Percentiles rank a stretch among this genome's conserved stretches.
phyloP scores from a whole-genome alignment of 129 eudicot genomes.

The Oenanthe sinensis region DNA sequence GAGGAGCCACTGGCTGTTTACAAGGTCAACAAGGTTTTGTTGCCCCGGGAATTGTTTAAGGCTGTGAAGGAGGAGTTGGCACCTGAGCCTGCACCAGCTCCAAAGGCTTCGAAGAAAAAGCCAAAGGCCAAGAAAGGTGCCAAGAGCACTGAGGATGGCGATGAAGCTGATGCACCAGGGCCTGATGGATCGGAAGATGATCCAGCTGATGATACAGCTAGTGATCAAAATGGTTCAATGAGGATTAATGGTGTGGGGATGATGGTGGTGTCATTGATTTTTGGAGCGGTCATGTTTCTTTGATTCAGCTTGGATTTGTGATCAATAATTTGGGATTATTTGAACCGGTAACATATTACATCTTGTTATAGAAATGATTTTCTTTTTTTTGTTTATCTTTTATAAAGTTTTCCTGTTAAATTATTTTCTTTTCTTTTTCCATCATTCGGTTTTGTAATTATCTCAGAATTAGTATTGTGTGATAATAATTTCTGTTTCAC shows the following conservation, averaged over 20 bases:
- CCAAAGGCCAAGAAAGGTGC: slow-evolving; percentile 30
- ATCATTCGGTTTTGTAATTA: slow-evolving; percentile 18
- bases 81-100: slow-evolving; percentile 39
- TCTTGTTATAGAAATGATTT: slow-evolving; percentile 4
- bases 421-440: slow-evolving; percentile 26
- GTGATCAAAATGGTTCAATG: slow-evolving; percentile 12
- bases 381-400: neutral
- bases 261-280: slow-evolving; percentile 17
- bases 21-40: slow-evolving; percentile 41
- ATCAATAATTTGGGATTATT: neutral
- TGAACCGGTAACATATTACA: slow-evolving; percentile 3
- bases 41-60: slow-evolving; percentile 66
- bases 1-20: slow-evolving; percentile 44
- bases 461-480: neutral
- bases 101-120: slow-evolving; percentile 25
- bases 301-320: slow-evolving; percentile 15
- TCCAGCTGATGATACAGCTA: slow-evolving; percentile 50
- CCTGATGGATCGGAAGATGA: slow-evolving; percentile 40
- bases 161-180: slow-evolving; percentile 52
- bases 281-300: slow-evolving; percentile 31
- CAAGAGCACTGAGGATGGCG: slow-evolving; percentile 1
- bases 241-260: slow-evolving; percentile 29
- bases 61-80: slow-evolving; percentile 21
- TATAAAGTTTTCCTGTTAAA: neutral
- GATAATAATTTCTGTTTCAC: slow-evolving; percentile 7